phyloP scores from a whole-genome alignment of 345 rosid species.

The Gossypium longicalyx region DNA sequence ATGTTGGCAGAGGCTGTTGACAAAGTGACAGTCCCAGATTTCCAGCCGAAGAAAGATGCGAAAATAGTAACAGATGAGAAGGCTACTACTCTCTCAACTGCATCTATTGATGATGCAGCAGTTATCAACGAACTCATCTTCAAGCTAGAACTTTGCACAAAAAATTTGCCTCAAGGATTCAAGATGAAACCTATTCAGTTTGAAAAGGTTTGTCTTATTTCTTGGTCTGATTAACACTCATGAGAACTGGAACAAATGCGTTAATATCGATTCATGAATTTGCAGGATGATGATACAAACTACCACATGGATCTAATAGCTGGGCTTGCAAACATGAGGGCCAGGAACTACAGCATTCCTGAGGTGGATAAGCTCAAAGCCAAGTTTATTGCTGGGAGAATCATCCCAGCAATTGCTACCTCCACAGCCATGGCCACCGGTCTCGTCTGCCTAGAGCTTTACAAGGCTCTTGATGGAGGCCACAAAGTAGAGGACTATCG shows the following conservation, averaged over 20 bases:
- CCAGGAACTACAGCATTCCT: constrained; percentile 91
- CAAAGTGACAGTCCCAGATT: constrained; percentile 74
- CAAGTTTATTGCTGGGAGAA: constrained; percentile 97
- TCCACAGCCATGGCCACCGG: constrained; percentile 98
- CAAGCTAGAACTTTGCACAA: constrained; percentile 64
- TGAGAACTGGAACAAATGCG: background rate
- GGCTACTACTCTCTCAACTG: constrained; percentile 65
- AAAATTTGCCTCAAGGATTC: constrained; percentile 49
- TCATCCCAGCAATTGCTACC: constrained; percentile 97
- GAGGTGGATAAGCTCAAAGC: constrained; percentile 99
- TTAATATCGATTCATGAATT: constrained; percentile 2
- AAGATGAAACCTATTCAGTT: constrained; percentile 92
- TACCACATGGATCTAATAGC: constrained; percentile 98
- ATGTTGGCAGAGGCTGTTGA: constrained; percentile 68
- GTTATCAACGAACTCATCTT: constrained; percentile 58
- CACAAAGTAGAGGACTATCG: constrained; percentile 90
- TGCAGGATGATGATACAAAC: constrained; percentile 95
- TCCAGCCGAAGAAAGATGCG: constrained; percentile 77
- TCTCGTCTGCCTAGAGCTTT: constrained; percentile 90
- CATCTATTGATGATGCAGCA: constrained; percentile 83
- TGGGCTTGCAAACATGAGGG: constrained; percentile 99
- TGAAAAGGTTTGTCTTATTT: constrained; percentile 69
- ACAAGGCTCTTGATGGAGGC: constrained; percentile 74
- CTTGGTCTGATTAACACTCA: background rate
- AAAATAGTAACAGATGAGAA: constrained; percentile 91